Base-by-base conservation (phyloP, 306 rosid species). In the Acmispon strigosus region DNA sequence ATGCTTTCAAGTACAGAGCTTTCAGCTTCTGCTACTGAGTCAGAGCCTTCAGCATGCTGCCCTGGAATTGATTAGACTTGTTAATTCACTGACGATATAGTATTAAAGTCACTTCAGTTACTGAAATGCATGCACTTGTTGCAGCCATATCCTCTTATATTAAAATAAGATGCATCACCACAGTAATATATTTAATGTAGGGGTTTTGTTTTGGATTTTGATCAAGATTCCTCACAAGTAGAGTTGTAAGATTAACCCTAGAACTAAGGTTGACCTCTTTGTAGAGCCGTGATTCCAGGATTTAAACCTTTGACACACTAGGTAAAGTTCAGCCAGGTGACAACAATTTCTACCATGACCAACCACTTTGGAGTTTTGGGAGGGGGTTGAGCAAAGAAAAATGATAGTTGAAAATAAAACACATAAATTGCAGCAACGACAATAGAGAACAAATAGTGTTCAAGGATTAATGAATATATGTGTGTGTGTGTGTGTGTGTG, bases 1-100 rank as follows among this genome's bases (percentile, higher is more conserved):
- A 89, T 79, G 88, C 97, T 91, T 80, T 94, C 91, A 64, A 94
- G 83, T 65, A 91, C 70, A 54, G 81, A n/a, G 49, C 85, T 80
- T 87, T 94, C 99, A 69, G 86, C 96, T 76, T 87, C 79, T 17
- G 89, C 90, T 68, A 94, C 86, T 49, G 95, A 82, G 59, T 89
- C 84, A 18, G 83, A 65, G 39, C 97, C 97, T 78, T 91, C 96
- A 57, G 88, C 79, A 64, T 84, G 90, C 55, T 73, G 76, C 92
- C 92, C 97, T 94, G 87, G 79, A 84, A 86, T 78, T 63, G 77
- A 83, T 79, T 75, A 79, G 58, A 76, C 45, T 68, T 58, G 81
- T 86, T 69, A 84, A 69, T 73, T 22, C 76, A 71, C 76, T 32
- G 71, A 75, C 83, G 65, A 74, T 70, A 37, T 78, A 43, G 43